A percentile compares a stretch with the other conserved stretches of the same genome.
These are phyloP conservation scores for Pichia cactophila DNA, from an alignment of 1,139 yeast species.

Conservation along the genomic window DNA sequence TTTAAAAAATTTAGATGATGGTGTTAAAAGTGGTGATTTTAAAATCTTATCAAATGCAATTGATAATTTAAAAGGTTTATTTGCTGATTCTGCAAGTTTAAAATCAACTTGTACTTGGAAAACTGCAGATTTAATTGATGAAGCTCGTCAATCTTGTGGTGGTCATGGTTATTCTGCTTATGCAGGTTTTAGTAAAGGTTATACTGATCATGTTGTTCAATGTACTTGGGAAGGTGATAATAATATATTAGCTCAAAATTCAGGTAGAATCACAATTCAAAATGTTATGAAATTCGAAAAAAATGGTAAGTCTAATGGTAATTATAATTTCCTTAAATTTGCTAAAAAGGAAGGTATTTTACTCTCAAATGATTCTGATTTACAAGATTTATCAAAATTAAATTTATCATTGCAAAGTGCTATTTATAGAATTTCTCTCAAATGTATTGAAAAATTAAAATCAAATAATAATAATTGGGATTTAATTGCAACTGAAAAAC, in stretches of 20 bases:
- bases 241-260: conserved; percentile 73
- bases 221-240: conserved; percentile 99
- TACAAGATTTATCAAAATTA: conserved; percentile 29
- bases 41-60: conserved; percentile 41
- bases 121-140: conserved; percentile 70
- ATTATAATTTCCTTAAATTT: conserved; percentile 24
- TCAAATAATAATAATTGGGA: conserved; percentile 45
- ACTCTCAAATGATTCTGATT: conserved; percentile 28
- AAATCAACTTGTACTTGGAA: conserved; percentile 90
- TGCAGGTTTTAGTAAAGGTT: conserved; percentile 84
- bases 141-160: conserved; percentile 93
- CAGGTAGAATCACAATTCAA: conserved; percentile 71
- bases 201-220: conserved; percentile 89
- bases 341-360: conserved; percentile 24
- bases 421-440: conserved; percentile 41
- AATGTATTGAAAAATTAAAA: conserved; percentile 39
- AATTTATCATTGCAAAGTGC: conserved; percentile 36
- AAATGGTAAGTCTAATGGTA: conserved; percentile 25
- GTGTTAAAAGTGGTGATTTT: conserved; percentile 36
- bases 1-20: conserved; percentile 48
- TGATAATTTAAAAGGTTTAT: conserved; percentile 63
- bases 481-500: conserved; percentile 51
- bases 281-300: conserved; percentile 34
- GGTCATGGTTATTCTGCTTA: conserved; percentile 93
- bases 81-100: conserved; percentile 80